A percentile compares a stretch with the other conserved stretches of the same genome.
phyloP scores from a whole-genome alignment of 2,329 filamentous ascomycete species.

The Diaporthe caulivora region DNA sequence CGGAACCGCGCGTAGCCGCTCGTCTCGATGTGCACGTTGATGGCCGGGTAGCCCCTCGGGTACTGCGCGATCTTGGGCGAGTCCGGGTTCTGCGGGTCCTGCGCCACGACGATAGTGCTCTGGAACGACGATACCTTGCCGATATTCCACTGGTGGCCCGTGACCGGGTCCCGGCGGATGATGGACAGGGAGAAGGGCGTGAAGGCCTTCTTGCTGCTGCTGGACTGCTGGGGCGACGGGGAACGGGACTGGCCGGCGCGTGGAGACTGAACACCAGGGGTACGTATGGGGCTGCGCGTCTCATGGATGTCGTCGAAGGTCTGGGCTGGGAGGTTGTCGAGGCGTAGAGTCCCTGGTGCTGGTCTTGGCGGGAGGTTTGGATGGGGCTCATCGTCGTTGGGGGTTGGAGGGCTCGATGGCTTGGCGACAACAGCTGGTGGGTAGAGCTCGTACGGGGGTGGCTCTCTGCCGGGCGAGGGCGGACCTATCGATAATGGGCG shows the following conservation, averaged over 20 bases:
- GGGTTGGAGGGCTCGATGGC: slow-evolving; percentile 13
- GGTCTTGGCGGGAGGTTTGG: slow-evolving; percentile 19
- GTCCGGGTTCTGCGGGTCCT: slow-evolving; percentile 44
- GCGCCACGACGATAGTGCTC: slow-evolving; percentile 51
- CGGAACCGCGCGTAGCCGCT: slow-evolving; percentile 71
- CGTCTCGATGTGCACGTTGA: slow-evolving; percentile 66
- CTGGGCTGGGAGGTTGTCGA: slow-evolving; percentile 10
- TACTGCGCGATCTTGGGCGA: slow-evolving; percentile 38
- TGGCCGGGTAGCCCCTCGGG: slow-evolving; percentile 52
- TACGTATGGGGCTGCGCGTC: not conserved
- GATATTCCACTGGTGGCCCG: slow-evolving; percentile 81
- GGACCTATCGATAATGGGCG: slow-evolving; percentile 33
- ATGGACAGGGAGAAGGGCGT: slow-evolving; percentile 69
- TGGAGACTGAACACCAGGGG: slow-evolving; percentile 12
- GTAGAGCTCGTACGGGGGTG: not conserved
- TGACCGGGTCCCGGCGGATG: slow-evolving; percentile 79
- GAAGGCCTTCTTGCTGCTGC: slow-evolving; percentile 47
- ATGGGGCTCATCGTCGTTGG: not conserved
- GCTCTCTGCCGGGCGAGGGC: slow-evolving; percentile 23
- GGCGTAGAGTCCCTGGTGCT: not conserved
- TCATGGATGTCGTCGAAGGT: slow-evolving; percentile 32
- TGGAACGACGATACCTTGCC: slow-evolving; percentile 72
- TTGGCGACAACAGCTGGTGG: slow-evolving; percentile 7
- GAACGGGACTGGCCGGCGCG: slow-evolving; percentile 47
- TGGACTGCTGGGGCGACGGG: slow-evolving; percentile 54